Evolutionary conservation across 129 eudicot genomes (phyloP).

Genomic region (Flaveria sonorensis): DNA sequence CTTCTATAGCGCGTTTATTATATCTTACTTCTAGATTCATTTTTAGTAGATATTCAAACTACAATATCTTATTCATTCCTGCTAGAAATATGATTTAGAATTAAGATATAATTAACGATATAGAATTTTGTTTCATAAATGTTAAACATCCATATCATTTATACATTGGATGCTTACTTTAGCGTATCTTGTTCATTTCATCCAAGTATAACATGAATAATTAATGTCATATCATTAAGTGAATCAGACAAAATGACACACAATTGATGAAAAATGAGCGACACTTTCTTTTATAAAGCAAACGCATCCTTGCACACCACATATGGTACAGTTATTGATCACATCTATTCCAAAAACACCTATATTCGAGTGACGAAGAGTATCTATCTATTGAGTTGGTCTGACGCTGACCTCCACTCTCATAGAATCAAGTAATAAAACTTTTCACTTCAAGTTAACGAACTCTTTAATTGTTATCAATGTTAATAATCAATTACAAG

Average conservation of each 20-base stretch:
- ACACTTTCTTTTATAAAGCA: constrained; percentile 18
- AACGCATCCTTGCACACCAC: constrained; percentile 14
- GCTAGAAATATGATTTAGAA: constrained; percentile 7
- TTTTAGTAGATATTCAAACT: no score
- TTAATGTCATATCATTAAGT: constrained; percentile 6
- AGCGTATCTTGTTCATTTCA: constrained; percentile 27
- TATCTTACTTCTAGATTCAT: no score
- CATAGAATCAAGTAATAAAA: no score
- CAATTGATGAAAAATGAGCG: constrained; percentile 21
- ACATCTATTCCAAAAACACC: neutral
- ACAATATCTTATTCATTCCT: no score
- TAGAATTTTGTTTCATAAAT: no score
- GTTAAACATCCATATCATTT: neutral
- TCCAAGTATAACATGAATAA: constrained; percentile 24
- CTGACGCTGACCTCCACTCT: no score
- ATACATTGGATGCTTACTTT: neutral
- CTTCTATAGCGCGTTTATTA: no score
- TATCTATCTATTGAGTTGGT: neutral
- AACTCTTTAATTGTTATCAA: neutral
- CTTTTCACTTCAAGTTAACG: neutral
- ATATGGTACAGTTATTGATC: constrained; percentile 27
- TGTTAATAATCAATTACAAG: neutral
- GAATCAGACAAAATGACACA: constrained; percentile 7
- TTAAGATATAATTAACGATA: no score
- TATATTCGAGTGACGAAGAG: neutral